Percentiles rank a stretch among this genome's conserved stretches.
These are phyloP conservation scores for Naematelia aurantialba DNA, from an alignment of 768 basidiomycete genomes.

Conservation along the genomic window DNA sequence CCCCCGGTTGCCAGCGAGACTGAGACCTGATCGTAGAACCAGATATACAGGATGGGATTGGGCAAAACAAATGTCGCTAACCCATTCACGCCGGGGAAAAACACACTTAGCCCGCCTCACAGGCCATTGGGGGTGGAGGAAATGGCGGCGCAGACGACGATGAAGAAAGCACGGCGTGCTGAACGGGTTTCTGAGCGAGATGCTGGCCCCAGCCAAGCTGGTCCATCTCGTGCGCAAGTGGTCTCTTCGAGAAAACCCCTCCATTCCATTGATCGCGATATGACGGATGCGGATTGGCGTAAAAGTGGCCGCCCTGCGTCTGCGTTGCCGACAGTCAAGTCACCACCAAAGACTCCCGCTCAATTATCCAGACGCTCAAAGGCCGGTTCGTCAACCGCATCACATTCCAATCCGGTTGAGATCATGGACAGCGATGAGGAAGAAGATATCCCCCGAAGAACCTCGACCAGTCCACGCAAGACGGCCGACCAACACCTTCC, in stretches of 20 bases:
- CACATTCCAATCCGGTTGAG: background rate
- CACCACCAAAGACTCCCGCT: too few relatives aligned
- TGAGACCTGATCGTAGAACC: too few relatives aligned
- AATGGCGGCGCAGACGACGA: background rate
- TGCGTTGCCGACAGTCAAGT: too few relatives aligned
- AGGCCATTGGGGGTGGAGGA: background rate
- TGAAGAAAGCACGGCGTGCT: background rate
- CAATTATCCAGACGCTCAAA: too few relatives aligned
- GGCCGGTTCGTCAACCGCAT: background rate
- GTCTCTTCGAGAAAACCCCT: background rate
- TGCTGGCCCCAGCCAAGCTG: background rate
- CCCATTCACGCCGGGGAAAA: background rate
- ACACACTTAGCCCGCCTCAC: background rate
- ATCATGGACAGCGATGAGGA: conserved; percentile 3
- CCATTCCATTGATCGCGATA: too few relatives aligned
- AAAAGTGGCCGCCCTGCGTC: too few relatives aligned
- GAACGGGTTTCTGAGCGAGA: background rate
- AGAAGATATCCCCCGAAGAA: background rate
- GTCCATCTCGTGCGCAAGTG: background rate
- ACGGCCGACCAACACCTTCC: background rate
- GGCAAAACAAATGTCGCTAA: too few relatives aligned
- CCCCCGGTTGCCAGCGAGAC: too few relatives aligned
- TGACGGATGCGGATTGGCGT: too few relatives aligned
- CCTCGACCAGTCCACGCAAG: background rate
- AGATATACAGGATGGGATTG: too few relatives aligned